These are phyloP conservation scores for Termitomyces sp. DNA, from an alignment of 768 basidiomycete species.

Conservation along the genomic window DNA sequence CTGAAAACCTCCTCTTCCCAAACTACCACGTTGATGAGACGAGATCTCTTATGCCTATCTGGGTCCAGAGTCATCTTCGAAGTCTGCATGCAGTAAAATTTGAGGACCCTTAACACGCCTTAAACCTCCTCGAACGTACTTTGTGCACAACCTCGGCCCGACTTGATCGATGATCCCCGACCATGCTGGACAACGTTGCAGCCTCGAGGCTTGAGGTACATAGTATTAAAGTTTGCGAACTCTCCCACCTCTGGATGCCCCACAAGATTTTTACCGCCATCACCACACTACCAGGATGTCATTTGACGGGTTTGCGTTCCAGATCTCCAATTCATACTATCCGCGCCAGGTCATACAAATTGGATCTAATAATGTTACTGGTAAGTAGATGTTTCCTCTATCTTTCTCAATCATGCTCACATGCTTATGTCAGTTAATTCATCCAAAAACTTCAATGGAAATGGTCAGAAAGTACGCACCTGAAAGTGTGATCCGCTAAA, in stretches of 20 bases:
- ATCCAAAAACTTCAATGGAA: neutral
- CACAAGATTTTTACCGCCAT: neutral
- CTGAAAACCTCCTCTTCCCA: too few species aligned
- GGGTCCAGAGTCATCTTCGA: too few species aligned
- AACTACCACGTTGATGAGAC: too few species aligned
- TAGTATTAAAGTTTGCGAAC: too few species aligned
- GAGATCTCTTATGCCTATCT: too few species aligned
- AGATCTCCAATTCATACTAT: slow-evolving; percentile 3
- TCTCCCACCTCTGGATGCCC: neutral
- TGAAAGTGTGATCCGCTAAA: neutral
- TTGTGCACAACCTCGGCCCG: neutral
- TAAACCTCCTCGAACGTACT: neutral
- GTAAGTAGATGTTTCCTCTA: neutral
- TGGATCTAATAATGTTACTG: neutral
- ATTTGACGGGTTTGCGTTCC: neutral
- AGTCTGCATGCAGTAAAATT: too few species aligned
- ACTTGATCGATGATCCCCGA: neutral
- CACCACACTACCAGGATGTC: neutral
- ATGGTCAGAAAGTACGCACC: slow-evolving; percentile 1
- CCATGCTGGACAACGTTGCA: slow-evolving; percentile 1
- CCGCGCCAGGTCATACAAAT: slow-evolving; percentile 6
- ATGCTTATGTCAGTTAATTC: neutral
- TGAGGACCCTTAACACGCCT: too few species aligned
- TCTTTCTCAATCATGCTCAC: neutral
- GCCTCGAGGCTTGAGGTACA: neutral